Percentiles rank a stretch among this genome's conserved stretches.
phyloP scores from a whole-genome alignment of 345 rosid genomes.

The Eucalyptus rudis region DNA sequence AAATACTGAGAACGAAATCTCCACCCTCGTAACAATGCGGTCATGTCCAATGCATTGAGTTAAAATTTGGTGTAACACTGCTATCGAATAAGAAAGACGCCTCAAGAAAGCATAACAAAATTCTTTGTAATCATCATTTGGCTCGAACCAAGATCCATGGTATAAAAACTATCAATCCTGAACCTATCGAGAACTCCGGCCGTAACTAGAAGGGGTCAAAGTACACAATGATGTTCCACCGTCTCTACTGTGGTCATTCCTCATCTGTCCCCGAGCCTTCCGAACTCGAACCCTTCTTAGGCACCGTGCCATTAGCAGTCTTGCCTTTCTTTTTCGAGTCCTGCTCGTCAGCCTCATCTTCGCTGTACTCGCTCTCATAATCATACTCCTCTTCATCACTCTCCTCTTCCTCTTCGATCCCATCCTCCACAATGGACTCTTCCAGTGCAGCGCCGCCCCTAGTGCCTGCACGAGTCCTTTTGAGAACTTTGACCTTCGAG shows the following conservation, averaged over 20 bases:
- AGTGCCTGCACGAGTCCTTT: slow-evolving; percentile 76
- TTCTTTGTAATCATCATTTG: neutral
- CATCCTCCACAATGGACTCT: slow-evolving; percentile 70
- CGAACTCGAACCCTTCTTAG: slow-evolving; percentile 40
- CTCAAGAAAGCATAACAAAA: neutral
- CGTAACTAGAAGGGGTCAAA: too few relatives aligned
- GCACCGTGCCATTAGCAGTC: slow-evolving; percentile 37
- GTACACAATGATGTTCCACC: neutral
- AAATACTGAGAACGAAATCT: too few relatives aligned
- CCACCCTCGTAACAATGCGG: neutral
- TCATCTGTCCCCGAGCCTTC: slow-evolving; percentile 69
- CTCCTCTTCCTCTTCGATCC: slow-evolving; percentile 90
- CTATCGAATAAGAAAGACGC: neutral
- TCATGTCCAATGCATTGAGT: neutral
- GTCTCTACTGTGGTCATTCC: slow-evolving; percentile 1
- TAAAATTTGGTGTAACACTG: neutral
- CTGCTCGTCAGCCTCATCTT: slow-evolving; percentile 77
- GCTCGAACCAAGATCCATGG: neutral
- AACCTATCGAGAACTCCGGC: too few relatives aligned
- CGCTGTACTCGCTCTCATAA: slow-evolving; percentile 88
- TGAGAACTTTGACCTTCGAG: slow-evolving; percentile 70
- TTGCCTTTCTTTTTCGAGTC: slow-evolving; percentile 45
- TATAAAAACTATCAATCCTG: neutral
- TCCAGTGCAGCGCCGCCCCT: slow-evolving; percentile 50
- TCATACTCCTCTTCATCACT: slow-evolving; percentile 75